These are phyloP conservation scores for Byssothecium circinans DNA, from an alignment of 2,329 filamentous ascomycete species.

Conservation along the genomic window DNA sequence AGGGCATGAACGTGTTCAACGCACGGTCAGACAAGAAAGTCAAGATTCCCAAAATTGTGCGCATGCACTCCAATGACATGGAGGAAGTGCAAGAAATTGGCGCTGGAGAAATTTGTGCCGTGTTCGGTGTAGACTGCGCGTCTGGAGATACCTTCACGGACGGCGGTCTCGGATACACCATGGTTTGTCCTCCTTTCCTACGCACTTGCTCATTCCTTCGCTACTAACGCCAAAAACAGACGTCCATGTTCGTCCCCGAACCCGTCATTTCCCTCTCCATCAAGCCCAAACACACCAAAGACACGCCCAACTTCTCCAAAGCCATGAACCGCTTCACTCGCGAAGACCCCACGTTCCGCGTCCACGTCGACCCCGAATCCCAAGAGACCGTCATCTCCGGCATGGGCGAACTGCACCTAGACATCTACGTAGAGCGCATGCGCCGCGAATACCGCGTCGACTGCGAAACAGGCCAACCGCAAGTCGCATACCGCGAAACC, in stretches of 20 bases:
- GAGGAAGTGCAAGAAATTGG: slow-evolving; percentile 92
- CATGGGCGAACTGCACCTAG: slow-evolving; percentile 96
- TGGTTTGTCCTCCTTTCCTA: slow-evolving; percentile 53
- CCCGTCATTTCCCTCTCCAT: slow-evolving; percentile 98
- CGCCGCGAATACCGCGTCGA: slow-evolving; percentile 96
- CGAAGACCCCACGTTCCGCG: slow-evolving; percentile 96
- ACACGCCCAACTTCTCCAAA: slow-evolving; percentile 93
- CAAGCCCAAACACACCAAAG: slow-evolving; percentile 90
- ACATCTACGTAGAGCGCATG: slow-evolving; percentile 97
- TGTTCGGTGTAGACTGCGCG: slow-evolving; percentile 96
- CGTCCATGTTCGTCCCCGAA: slow-evolving; percentile 96
- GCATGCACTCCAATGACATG: slow-evolving; percentile 99
- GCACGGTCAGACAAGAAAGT: slow-evolving; percentile 94
- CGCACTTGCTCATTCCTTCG: background rate
- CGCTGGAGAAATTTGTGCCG: slow-evolving; percentile 96
- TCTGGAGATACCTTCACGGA: slow-evolving; percentile 99
- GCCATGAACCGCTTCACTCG: slow-evolving; percentile 98
- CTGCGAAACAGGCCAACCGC: slow-evolving; percentile 91
- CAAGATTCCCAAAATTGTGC: slow-evolving; percentile 93
- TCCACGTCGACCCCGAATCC: slow-evolving; percentile 87
- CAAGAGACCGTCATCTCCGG: slow-evolving; percentile 97
- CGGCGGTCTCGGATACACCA: slow-evolving; percentile 85
- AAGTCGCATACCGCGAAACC: slow-evolving; percentile 96
- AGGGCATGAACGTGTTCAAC: slow-evolving; percentile 90
- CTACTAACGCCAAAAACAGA: slow-evolving; percentile 40